phyloP scores from a whole-genome alignment of 345 rosid species.

The Arabidopsis arenosa region DNA sequence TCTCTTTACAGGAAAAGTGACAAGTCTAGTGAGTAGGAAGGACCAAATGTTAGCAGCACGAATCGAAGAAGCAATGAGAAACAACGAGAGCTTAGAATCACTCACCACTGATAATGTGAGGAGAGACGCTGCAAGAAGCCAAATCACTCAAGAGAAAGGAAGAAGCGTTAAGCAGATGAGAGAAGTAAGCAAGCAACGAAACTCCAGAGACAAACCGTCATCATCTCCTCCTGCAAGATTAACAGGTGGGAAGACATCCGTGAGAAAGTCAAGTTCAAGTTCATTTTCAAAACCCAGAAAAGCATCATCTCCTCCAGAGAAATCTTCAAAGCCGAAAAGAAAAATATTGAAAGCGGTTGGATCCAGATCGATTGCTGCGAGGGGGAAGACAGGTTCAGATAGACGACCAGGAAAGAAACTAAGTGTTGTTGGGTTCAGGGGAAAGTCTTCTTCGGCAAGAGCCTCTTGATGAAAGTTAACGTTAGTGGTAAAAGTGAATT shows the following conservation, averaged over 20 bases:
- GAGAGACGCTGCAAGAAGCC: slow-evolving; percentile 69
- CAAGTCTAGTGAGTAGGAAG: slow-evolving; percentile 79
- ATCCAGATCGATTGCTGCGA: slow-evolving; percentile 45
- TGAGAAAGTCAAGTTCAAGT: slow-evolving; percentile 42
- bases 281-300: slow-evolving; percentile 46
- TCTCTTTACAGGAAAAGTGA: slow-evolving; percentile 73
- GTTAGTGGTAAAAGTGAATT: slow-evolving; percentile 23
- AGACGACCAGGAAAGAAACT: slow-evolving; percentile 53
- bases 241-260: slow-evolving; percentile 36
- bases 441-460: slow-evolving; percentile 59
- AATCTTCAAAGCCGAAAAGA: slow-evolving; percentile 46
- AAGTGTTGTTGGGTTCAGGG: slow-evolving; percentile 80
- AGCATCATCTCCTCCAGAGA: slow-evolving; percentile 48
- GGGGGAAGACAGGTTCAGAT: slow-evolving; percentile 46
- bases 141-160: slow-evolving; percentile 68
- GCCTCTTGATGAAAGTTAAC: slow-evolving; percentile 37
- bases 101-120: slow-evolving; percentile 66
- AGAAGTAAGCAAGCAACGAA: slow-evolving; percentile 53
- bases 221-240: slow-evolving; percentile 36
- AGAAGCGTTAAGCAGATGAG: slow-evolving; percentile 54
- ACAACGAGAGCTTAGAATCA: slow-evolving; percentile 84
- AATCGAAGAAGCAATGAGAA: slow-evolving; percentile 81
- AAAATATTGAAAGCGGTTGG: slow-evolving; percentile 43
- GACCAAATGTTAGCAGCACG: slow-evolving; percentile 62
- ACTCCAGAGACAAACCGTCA: slow-evolving; percentile 36